Conservation (phyloP, 2,329 filamentous ascomycete species). For the Boeremia exigua region DNA sequence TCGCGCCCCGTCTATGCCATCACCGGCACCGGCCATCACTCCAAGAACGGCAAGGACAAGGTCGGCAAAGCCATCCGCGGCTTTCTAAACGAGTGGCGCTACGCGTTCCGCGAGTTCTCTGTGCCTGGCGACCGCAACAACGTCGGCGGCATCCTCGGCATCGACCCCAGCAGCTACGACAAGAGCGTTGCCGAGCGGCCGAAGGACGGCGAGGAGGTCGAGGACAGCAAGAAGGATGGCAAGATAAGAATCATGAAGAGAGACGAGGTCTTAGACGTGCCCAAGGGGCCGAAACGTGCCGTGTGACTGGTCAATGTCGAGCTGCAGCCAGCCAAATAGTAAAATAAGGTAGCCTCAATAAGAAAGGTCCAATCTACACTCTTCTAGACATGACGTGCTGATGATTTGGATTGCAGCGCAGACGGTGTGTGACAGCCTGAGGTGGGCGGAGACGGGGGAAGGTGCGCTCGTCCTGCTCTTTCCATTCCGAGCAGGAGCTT, state of each 20-base stretch:
- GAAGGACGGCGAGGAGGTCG: conserved; percentile 40
- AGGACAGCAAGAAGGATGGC: conserved; percentile 38
- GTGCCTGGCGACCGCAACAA: conserved; percentile 95
- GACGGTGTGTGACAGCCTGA: background rate
- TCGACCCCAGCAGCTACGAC: conserved; percentile 67
- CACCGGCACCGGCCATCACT: conserved; percentile 95
- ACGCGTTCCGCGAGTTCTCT: conserved; percentile 94
- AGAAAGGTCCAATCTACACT: conserved; percentile 20
- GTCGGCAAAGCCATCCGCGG: conserved; percentile 90
- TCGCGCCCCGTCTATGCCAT: conserved; percentile 87
- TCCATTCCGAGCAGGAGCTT: background rate
- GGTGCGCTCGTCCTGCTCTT: conserved; percentile 16
- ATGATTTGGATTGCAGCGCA: background rate
- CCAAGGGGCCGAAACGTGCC: conserved; percentile 45
- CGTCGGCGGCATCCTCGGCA: conserved; percentile 68
- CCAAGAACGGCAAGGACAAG: conserved; percentile 98
- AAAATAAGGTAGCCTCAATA: conserved; percentile 16
- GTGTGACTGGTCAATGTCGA: conserved; percentile 18
- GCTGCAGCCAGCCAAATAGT: background rate
- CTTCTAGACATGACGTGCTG: background rate
- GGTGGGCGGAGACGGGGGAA: conserved; percentile 10
- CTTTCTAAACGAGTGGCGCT: conserved; percentile 94
- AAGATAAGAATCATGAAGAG: conserved; percentile 49
- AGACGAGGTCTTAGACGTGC: conserved; percentile 45
- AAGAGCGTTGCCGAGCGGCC: conserved; percentile 48